These are phyloP conservation scores for Zygoascus hellenicus DNA, from an alignment of 1,139 yeast species.

Conservation along the genomic window DNA sequence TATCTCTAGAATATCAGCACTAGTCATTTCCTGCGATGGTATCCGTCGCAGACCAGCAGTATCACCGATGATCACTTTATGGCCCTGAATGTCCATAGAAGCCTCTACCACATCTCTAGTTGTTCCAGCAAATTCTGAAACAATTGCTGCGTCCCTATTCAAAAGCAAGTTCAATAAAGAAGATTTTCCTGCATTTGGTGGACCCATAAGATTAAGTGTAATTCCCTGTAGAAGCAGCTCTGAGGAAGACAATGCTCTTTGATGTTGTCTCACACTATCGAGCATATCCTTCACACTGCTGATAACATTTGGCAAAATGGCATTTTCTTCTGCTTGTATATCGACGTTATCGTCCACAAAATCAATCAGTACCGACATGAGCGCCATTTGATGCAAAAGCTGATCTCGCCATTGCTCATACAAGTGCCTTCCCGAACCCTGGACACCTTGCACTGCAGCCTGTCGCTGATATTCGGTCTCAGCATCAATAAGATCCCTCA, in stretches of 20 bases:
- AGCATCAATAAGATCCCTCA: slow-evolving; percentile 83
- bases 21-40: slow-evolving; percentile 33
- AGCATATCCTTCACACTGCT: slow-evolving; percentile 40
- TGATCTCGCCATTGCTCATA: slow-evolving; percentile 64
- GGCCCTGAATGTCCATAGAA: slow-evolving; percentile 77
- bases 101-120: slow-evolving; percentile 86
- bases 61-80: slow-evolving; percentile 77
- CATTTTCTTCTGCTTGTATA: slow-evolving; percentile 48
- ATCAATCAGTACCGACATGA: slow-evolving; percentile 82
- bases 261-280: slow-evolving; percentile 38
- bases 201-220: slow-evolving; percentile 69
- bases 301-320: slow-evolving; percentile 44
- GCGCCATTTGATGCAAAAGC: slow-evolving; percentile 62
- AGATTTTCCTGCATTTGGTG: slow-evolving; percentile 96
- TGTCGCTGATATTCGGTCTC: slow-evolving; percentile 86
- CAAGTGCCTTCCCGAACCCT: slow-evolving; percentile 54
- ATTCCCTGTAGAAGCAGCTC: slow-evolving; percentile 70
- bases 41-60: slow-evolving; percentile 78
- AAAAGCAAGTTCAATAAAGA: slow-evolving; percentile 71
- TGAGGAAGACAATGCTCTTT: slow-evolving; percentile 50
- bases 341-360: slow-evolving; percentile 91
- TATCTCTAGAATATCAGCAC: slow-evolving; percentile 47
- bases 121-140: slow-evolving; percentile 88
- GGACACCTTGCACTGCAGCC: slow-evolving; percentile 66
- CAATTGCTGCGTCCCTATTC: slow-evolving; percentile 81